Evolutionary conservation across 2,329 filamentous ascomycete genomes (phyloP).

Genomic region (Ilyonectria mors-panacis): DNA sequence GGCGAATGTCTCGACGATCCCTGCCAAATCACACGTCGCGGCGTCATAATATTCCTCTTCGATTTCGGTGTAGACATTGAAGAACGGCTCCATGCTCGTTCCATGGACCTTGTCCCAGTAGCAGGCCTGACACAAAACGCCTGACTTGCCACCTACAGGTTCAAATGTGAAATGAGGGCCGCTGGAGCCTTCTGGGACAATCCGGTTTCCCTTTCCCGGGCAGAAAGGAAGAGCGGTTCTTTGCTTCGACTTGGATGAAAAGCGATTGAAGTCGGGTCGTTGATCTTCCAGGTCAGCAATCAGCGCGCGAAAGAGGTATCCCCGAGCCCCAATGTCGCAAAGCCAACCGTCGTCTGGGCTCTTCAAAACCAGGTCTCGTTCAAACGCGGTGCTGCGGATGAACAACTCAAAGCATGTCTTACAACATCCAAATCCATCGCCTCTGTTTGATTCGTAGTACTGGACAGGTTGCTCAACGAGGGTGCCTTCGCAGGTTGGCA

Average conservation of each 20-base stretch:
- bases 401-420: conserved; percentile 16
- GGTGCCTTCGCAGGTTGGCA: conserved; percentile 1
- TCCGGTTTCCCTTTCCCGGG: neutral
- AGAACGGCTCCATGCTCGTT: conserved; percentile 19
- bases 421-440: conserved; percentile 20
- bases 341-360: neutral
- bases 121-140: conserved; percentile 19
- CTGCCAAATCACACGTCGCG: conserved; percentile 8
- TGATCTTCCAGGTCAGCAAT: conserved; percentile 15
- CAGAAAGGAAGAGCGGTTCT: conserved; percentile 8
- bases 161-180: conserved; percentile 11
- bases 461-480: neutral
- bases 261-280: conserved; percentile 6
- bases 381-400: conserved; percentile 18
- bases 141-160: conserved; percentile 1
- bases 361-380: neutral
- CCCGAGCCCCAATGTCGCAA: conserved; percentile 18
- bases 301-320: conserved; percentile 10
- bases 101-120: conserved; percentile 23
- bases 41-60: neutral
- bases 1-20: conserved; percentile 1
- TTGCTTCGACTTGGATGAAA: conserved; percentile 7
- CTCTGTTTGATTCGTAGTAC: conserved; percentile 5
- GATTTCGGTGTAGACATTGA: conserved; percentile 14
- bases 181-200: neutral